These are phyloP conservation scores for Nothophoma quercina DNA, from an alignment of 2,329 filamentous ascomycete genomes.

Conservation along the genomic window DNA sequence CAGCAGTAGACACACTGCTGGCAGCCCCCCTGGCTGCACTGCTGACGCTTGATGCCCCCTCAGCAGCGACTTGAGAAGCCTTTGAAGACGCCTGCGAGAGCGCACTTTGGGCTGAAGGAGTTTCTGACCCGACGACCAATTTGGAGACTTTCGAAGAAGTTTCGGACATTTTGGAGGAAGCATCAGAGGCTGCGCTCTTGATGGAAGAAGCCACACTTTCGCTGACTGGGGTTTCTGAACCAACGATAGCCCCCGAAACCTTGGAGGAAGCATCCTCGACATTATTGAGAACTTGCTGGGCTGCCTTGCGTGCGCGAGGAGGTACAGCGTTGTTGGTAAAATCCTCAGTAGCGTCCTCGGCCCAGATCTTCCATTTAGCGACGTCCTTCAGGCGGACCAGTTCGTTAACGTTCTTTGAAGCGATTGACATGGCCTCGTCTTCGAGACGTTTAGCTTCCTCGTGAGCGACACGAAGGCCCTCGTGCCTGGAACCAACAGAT, in stretches of 20 bases:
- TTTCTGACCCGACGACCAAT: conserved; percentile 26
- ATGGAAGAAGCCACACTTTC: conserved; percentile 50
- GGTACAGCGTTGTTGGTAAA: conserved; percentile 75
- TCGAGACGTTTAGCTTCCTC: conserved; percentile 74
- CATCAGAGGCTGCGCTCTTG: conserved; percentile 45
- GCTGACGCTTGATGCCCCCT: conserved; percentile 26
- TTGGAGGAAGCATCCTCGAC: conserved; percentile 49
- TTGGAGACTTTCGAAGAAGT: conserved; percentile 32
- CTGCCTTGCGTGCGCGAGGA: conserved; percentile 59
- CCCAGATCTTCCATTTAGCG: conserved; percentile 81
- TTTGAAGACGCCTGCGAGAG: conserved; percentile 33
- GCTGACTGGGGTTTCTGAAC: conserved; percentile 39
- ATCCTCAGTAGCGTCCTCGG: conserved; percentile 76
- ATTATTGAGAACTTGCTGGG: conserved; percentile 51
- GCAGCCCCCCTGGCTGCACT: conserved; percentile 19
- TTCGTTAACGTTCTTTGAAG: conserved; percentile 80
- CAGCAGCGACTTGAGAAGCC: conserved; percentile 8
- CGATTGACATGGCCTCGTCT: conserved; percentile 79
- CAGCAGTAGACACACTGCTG: conserved; percentile 24
- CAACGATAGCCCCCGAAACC: conserved; percentile 46
- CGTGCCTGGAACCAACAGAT: conserved; percentile 75
- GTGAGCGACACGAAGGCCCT: conserved; percentile 72
- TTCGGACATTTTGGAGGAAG: conserved; percentile 36
- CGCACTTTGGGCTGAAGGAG: conserved; percentile 27
- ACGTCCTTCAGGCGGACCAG: conserved; percentile 82